phyloP scores from a whole-genome alignment of 768 basidiomycete species.

The Pholiota conissans region DNA sequence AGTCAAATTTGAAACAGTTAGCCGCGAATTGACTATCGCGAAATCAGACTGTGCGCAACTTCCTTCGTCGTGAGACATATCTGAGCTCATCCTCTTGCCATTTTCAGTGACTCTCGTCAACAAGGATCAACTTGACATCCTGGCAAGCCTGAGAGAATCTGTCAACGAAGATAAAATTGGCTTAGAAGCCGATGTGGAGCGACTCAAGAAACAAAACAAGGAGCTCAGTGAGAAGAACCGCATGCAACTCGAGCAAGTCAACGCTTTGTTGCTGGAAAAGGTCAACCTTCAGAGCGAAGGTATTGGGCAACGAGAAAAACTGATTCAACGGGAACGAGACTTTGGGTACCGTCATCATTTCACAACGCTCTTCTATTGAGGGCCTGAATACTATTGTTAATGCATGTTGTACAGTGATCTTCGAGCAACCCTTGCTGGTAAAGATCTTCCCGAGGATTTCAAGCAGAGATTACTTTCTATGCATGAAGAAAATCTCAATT shows the following conservation, averaged over 20 bases:
- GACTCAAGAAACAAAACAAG: conserved; percentile 64
- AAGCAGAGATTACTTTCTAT: conserved; percentile 71
- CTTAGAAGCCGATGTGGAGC: conserved; percentile 67
- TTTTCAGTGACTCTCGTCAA: conserved; percentile 81
- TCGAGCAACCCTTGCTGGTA: conserved; percentile 73
- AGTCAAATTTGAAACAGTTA: conserved; percentile 61
- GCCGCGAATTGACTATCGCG: conserved; percentile 74
- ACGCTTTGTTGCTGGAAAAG: conserved; percentile 85
- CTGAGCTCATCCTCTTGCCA: conserved; percentile 7
- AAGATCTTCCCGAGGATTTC: conserved; percentile 80
- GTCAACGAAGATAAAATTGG: conserved; percentile 84
- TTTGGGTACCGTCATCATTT: conserved; percentile 56
- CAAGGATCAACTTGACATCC: conserved; percentile 91
- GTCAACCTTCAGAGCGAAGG: conserved; percentile 87
- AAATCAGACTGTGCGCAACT: conserved; percentile 76
- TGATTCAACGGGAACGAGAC: conserved; percentile 84
- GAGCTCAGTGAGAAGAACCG: conserved; percentile 80
- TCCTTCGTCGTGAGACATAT: not conserved
- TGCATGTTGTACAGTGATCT: conserved; percentile 54
- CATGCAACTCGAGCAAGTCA: conserved; percentile 90
- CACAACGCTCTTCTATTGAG: conserved; percentile 1
- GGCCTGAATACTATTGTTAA: not conserved
- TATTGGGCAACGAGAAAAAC: conserved; percentile 85
- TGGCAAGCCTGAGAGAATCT: conserved; percentile 81
- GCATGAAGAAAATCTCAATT: conserved; percentile 73